Evolutionary conservation across 2,329 filamentous ascomycete genomes (phyloP).

Genomic region (Graphiopsis chlorocephala): DNA sequence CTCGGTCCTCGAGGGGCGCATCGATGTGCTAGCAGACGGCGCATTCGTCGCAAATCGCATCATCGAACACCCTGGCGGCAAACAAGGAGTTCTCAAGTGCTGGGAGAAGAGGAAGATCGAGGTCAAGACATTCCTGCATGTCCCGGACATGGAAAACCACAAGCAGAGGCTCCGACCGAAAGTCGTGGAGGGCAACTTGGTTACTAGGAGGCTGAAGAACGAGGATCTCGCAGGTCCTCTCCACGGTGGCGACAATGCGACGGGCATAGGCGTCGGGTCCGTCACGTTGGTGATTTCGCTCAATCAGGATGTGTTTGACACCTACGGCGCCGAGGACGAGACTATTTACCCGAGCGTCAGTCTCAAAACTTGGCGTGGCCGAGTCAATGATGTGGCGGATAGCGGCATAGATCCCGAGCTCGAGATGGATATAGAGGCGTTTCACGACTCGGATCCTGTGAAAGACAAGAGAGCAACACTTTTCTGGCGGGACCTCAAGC

Average conservation of each 20-base stretch:
- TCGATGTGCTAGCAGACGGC: constrained; percentile 41
- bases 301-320: constrained; percentile 19
- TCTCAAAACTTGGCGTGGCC: constrained; percentile 22
- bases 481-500: constrained; percentile 16
- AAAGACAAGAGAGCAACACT: constrained; percentile 7
- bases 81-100: constrained; percentile 16
- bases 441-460: constrained; percentile 13
- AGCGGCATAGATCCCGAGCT: constrained; percentile 26
- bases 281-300: constrained; percentile 22
- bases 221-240: neutral
- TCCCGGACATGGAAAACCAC: neutral
- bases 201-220: constrained; percentile 17
- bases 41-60: constrained; percentile 28
- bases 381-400: constrained; percentile 16
- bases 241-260: neutral
- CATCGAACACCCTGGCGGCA: constrained; percentile 23
- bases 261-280: constrained; percentile 21
- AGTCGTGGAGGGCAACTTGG: constrained; percentile 25
- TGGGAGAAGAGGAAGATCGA: constrained; percentile 19
- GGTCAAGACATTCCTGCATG: constrained; percentile 18
- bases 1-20: constrained; percentile 29
- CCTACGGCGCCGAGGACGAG: constrained; percentile 19
- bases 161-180: constrained; percentile 3
- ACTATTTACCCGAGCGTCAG: constrained; percentile 15
- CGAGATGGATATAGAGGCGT: constrained; percentile 21